These are phyloP conservation scores for Isatis tinctoria DNA, from an alignment of 345 rosid species.

Conservation along the genomic window DNA sequence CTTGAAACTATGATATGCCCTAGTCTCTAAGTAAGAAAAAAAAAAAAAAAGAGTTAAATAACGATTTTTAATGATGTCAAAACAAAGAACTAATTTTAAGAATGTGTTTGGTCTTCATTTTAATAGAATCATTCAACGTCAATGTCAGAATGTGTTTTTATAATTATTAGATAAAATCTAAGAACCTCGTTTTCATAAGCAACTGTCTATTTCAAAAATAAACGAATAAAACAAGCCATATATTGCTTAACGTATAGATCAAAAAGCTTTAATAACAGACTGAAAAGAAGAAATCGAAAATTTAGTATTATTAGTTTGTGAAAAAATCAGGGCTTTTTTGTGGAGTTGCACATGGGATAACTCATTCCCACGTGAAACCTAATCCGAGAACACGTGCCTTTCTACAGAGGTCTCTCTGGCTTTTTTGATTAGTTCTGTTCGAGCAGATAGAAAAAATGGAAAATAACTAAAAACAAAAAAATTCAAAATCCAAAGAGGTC, in stretches of 20 bases:
- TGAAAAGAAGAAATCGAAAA: background rate
- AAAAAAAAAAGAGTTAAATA: background rate
- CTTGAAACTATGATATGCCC: background rate
- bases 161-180: slow-evolving; percentile 21
- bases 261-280: slow-evolving; percentile 21
- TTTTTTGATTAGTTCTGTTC: slow-evolving; percentile 25
- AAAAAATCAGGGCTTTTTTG: background rate
- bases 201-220: background rate
- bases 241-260: slow-evolving; percentile 27
- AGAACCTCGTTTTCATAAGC: slow-evolving; percentile 25
- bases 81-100: background rate
- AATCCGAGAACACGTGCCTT: slow-evolving; percentile 33
- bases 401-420: slow-evolving; percentile 26
- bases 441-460: background rate
- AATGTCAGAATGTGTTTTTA: background rate
- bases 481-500: slow-evolving; percentile 17
- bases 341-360: slow-evolving; percentile 35
- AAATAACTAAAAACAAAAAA: background rate
- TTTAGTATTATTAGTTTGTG: slow-evolving; percentile 10
- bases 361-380: slow-evolving; percentile 33
- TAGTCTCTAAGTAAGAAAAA: background rate
- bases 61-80: background rate
- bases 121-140: slow-evolving; percentile 4
- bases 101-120: background rate
- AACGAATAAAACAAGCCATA: slow-evolving; percentile 28